Percentiles rank a stretch among this genome's conserved stretches.
Conservation (phyloP, 768 basidiomycete species). For the Leccinum disarticulatum region DNA sequence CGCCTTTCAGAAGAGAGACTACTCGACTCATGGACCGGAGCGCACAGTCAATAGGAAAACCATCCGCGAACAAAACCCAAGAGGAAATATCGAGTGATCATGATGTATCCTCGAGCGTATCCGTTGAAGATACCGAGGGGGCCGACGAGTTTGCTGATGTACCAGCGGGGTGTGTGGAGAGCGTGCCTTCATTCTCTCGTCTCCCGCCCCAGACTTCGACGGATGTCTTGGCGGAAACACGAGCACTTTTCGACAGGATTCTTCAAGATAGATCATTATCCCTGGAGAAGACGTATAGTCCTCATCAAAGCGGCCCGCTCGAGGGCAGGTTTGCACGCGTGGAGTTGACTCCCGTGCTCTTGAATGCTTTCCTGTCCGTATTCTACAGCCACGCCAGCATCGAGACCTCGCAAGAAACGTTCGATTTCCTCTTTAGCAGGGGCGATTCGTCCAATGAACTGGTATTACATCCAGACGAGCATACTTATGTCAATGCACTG, state of each 20-base stretch:
- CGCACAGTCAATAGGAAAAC: neutral
- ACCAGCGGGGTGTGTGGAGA: slow-evolving; percentile 4
- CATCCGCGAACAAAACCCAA: slow-evolving; percentile 5
- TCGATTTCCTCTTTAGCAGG: slow-evolving; percentile 49
- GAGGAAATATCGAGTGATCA: neutral
- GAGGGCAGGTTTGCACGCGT: slow-evolving; percentile 56
- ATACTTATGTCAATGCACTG: slow-evolving; percentile 63
- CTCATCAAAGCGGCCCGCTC: slow-evolving; percentile 9
- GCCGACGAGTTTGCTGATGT: slow-evolving; percentile 2
- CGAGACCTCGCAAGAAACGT: slow-evolving; percentile 47
- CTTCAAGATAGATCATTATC: slow-evolving; percentile 39
- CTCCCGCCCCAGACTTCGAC: slow-evolving; percentile 69
- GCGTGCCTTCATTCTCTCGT: slow-evolving; percentile 37
- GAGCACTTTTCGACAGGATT: slow-evolving; percentile 63
- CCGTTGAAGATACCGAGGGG: slow-evolving; percentile 6
- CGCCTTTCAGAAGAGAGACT: slow-evolving; percentile 58
- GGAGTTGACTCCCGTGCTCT: slow-evolving; percentile 53
- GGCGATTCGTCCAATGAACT: slow-evolving; percentile 6
- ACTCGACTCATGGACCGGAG: slow-evolving; percentile 42
- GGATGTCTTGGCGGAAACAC: slow-evolving; percentile 72
- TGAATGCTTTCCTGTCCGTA: slow-evolving; percentile 82
- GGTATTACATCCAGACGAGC: slow-evolving; percentile 47
- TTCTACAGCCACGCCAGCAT: slow-evolving; percentile 61
- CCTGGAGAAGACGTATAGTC: neutral
- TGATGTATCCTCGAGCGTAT: slow-evolving; percentile 1